Evolutionary conservation across 2,329 filamentous ascomycete genomes (phyloP).

Genomic region (Fusarium sp.): DNA sequence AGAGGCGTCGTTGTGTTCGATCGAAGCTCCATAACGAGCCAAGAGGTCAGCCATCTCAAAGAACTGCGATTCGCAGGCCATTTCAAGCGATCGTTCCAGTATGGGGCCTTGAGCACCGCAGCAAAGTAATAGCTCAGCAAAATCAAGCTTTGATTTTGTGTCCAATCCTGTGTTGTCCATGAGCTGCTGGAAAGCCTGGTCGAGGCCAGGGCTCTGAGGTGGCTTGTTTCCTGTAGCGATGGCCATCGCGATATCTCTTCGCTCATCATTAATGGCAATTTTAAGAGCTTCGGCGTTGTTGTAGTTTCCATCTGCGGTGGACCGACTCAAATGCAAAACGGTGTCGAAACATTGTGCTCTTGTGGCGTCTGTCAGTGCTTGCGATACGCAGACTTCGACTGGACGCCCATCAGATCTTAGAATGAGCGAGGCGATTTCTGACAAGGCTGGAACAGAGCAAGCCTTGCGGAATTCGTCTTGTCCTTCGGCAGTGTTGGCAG

Average conservation of each 20-base stretch:
- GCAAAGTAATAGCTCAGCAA: slow-evolving; percentile 68
- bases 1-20: slow-evolving; percentile 64
- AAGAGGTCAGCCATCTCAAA: slow-evolving; percentile 67
- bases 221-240: slow-evolving; percentile 65
- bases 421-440: slow-evolving; percentile 60
- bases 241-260: slow-evolving; percentile 65
- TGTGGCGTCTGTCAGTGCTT: slow-evolving; percentile 63
- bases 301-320: slow-evolving; percentile 64
- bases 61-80: slow-evolving; percentile 61
- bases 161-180: slow-evolving; percentile 59
- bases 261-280: slow-evolving; percentile 59
- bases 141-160: slow-evolving; percentile 60
- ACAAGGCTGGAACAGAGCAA: slow-evolving; percentile 58
- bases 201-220: slow-evolving; percentile 59
- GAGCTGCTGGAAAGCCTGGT: slow-evolving; percentile 62
- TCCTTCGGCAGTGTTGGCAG: slow-evolving; percentile 59
- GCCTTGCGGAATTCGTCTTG: slow-evolving; percentile 65
- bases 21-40: slow-evolving; percentile 63
- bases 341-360: slow-evolving; percentile 61
- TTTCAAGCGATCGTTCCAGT: slow-evolving; percentile 59
- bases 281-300: slow-evolving; percentile 64
- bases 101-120: slow-evolving; percentile 66
- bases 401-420: slow-evolving; percentile 62
- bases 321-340: slow-evolving; percentile 62
- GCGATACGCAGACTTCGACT: slow-evolving; percentile 55